Evolutionary conservation across 345 rosid species (phyloP).

Genomic region (Eutrema yunnanense): DNA sequence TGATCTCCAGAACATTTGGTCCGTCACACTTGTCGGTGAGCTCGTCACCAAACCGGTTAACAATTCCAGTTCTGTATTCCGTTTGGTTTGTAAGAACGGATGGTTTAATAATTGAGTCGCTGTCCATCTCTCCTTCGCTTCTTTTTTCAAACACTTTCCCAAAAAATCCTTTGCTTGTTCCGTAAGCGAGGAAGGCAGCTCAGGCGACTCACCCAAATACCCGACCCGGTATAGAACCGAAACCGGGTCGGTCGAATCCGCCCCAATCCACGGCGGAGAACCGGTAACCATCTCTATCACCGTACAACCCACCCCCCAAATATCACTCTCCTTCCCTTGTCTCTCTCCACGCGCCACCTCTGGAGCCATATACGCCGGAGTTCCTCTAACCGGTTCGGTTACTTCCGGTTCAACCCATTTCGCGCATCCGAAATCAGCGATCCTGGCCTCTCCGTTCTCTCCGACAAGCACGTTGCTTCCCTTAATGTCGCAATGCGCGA

Average conservation of each 20-base stretch:
- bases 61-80: slow-evolving; percentile 19
- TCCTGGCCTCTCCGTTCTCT: slow-evolving; percentile 43
- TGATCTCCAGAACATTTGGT: slow-evolving; percentile 54
- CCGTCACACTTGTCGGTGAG: slow-evolving; percentile 80
- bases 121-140: slow-evolving; percentile 50
- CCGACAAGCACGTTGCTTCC: slow-evolving; percentile 55
- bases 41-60: slow-evolving; percentile 23
- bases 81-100: slow-evolving; percentile 33
- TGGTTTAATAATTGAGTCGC: slow-evolving; percentile 44
- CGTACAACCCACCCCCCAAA: slow-evolving; percentile 81
- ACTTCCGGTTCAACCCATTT: slow-evolving; percentile 28
- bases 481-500: slow-evolving; percentile 79
- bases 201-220: slow-evolving; percentile 42
- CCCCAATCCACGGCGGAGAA: slow-evolving; percentile 35
- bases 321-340: slow-evolving; percentile 54
- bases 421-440: slow-evolving; percentile 78
- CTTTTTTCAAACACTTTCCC: slow-evolving; percentile 47
- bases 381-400: slow-evolving; percentile 40
- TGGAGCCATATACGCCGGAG: slow-evolving; percentile 77
- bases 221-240: slow-evolving; percentile 42
- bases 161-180: slow-evolving; percentile 57
- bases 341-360: slow-evolving; percentile 83
- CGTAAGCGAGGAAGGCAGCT: slow-evolving; percentile 38
- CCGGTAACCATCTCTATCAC: slow-evolving; percentile 78
- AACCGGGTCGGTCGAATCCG: slow-evolving; percentile 32